Base-by-base conservation (phyloP, 2,329 filamentous ascomycete species). In the Colletotrichum australisinense region DNA sequence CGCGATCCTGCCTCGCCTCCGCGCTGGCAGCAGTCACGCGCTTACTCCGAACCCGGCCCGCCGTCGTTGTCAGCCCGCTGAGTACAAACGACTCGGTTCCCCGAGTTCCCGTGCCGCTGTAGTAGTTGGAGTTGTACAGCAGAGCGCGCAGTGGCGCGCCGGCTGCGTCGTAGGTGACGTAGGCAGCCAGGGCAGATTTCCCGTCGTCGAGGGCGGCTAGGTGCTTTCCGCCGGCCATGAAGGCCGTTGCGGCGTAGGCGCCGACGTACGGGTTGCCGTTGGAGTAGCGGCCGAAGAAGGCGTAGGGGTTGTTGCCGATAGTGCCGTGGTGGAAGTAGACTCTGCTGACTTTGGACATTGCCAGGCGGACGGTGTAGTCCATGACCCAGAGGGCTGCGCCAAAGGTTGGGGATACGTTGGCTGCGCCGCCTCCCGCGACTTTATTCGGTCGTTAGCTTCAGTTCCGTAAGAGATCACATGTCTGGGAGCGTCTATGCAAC, bases 241-340 rank as follows among this genome's bases (percentile, higher is more conserved):
- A 83, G 2, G 84, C 82, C 1, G 86, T 86, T 3, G 84, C 84
- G n/a, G 76, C 75, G 59, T 85, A 86, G 0, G 87, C 87, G 4
- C 87, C 87, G 69, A 87, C 88, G 76, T 88, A 89, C 0, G 88
- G 86, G 0, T 86, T 82, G 0, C 86, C 86, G 81, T 88, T 88
- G 55, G 78, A 82, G 75, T 87, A 86, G 3, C 84, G 79, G 3
- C 84, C 85, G 82, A 84, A 87, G 81, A 83, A 87, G 77, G 84
- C 86, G 76, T 87, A 87, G 74, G 84, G 83, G 73, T 80, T 88
- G 76, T 87, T 86, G 4, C 86, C 87, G 9, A 89, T 83, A 0
- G 88, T 89, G 16, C 87, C 84, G 14, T 86, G 85, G 76, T 89
- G 88, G 81, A 88, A 89, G 74, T 88, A 88, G 0, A 46, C 38